Percentiles rank a stretch among this genome's conserved stretches.
Conservation (phyloP, 2,329 filamentous ascomycete genomes). For the Pseudocercospora cruenta region DNA sequence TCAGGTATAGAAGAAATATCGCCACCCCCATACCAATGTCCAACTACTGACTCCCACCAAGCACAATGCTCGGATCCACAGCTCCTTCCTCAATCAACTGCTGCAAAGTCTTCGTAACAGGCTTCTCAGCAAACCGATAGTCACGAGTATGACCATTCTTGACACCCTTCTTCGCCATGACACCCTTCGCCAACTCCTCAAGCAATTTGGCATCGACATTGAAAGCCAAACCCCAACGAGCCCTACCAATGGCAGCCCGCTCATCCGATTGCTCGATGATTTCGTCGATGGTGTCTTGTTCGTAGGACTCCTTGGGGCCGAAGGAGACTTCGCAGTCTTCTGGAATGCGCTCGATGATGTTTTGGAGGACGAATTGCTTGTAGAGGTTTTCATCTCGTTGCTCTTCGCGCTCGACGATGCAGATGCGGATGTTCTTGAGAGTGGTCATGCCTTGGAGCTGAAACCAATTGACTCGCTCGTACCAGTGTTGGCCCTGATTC, state of each 20-base stretch:
- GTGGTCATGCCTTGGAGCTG: constrained; percentile 22
- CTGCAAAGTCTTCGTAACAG: constrained; percentile 13
- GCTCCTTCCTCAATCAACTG: constrained; percentile 15
- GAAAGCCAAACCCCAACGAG: neutral
- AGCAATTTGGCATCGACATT: constrained; percentile 18
- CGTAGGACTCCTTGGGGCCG: constrained; percentile 15
- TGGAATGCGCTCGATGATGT: constrained; percentile 32
- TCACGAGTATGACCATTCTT: constrained; percentile 22
- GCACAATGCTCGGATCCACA: constrained; percentile 23
- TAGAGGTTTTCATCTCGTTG: neutral
- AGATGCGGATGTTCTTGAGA: constrained; percentile 22
- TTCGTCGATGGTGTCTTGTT: constrained; percentile 21
- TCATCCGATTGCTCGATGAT: constrained; percentile 14
- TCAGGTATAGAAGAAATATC: neutral
- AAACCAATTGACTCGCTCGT: constrained; percentile 17
- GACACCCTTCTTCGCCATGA: constrained; percentile 14
- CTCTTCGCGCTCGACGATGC: constrained; percentile 19
- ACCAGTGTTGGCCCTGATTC: neutral
- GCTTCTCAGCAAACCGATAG: constrained; percentile 22
- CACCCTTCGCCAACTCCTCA: constrained; percentile 1
- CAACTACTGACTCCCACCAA: constrained; percentile 13
- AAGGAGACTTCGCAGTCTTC: constrained; percentile 19
- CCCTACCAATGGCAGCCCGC: neutral
- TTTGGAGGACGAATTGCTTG: constrained; percentile 17
- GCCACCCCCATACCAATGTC: neutral